Evolutionary conservation across 805 yeast species (phyloP).

Genomic region (Metschnikowia baotianmanensis): DNA sequence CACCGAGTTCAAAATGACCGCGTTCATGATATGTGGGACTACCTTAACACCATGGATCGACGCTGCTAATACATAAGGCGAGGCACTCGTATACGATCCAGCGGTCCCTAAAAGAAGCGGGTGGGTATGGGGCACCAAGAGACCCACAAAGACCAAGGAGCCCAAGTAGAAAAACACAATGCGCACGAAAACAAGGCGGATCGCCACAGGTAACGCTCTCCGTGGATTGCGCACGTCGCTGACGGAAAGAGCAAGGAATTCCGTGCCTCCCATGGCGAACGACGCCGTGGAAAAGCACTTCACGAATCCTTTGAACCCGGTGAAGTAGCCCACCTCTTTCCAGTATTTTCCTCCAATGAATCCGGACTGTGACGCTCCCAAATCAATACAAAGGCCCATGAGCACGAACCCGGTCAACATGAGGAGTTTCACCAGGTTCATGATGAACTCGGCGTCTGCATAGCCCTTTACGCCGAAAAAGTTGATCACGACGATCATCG

Average conservation of each 20-base stretch:
- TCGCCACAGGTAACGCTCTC: slow-evolving; percentile 38
- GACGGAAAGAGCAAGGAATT: slow-evolving; percentile 37
- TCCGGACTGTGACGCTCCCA: slow-evolving; percentile 29
- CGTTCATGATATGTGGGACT: slow-evolving; percentile 31
- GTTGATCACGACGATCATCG: slow-evolving; percentile 43
- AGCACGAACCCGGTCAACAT: slow-evolving; percentile 40
- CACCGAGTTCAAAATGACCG: slow-evolving; percentile 30
- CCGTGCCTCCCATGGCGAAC: slow-evolving; percentile 41
- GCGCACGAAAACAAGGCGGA: slow-evolving; percentile 40
- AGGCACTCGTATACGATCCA: slow-evolving; percentile 26
- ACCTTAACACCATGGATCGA: slow-evolving; percentile 25
- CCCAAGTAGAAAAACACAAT: slow-evolving; percentile 38
- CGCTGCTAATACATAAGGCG: slow-evolving; percentile 30
- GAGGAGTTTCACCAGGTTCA: slow-evolving; percentile 35
- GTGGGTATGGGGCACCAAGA: slow-evolving; percentile 38
- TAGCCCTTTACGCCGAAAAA: slow-evolving; percentile 47
- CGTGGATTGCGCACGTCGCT: slow-evolving; percentile 40
- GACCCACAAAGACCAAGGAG: slow-evolving; percentile 35
- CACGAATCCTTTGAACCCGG: slow-evolving; percentile 38
- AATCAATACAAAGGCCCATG: slow-evolving; percentile 38
- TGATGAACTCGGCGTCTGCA: slow-evolving; percentile 42
- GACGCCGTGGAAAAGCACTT: slow-evolving; percentile 39
- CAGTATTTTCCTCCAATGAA: slow-evolving; percentile 42
- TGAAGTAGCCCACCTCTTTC: slow-evolving; percentile 38
- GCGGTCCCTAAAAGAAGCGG: slow-evolving; percentile 34